Percentiles rank a stretch among this genome's conserved stretches.
Evolutionary conservation across 2,329 filamentous ascomycete genomes (phyloP).

Genomic region (Pseudogymnoascus destructans): DNA sequence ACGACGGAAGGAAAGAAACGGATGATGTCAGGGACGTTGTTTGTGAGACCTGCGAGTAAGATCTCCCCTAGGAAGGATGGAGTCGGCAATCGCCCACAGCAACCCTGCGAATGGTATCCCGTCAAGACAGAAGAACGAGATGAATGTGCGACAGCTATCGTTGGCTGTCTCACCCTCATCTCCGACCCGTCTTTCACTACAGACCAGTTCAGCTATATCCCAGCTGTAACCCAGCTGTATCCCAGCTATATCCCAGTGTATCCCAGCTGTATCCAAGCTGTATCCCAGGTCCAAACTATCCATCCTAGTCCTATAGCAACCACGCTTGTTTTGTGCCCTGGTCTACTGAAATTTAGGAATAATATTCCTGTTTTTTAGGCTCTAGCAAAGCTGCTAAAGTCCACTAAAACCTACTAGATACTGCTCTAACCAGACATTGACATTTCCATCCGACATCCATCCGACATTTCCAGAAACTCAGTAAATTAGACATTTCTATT

Average conservation of each 20-base stretch:
- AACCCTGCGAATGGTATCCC: not conserved
- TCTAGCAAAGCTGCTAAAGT: not conserved
- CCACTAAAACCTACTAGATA: not conserved
- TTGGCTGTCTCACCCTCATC: not conserved
- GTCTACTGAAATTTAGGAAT: not conserved
- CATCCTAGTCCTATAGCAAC: not conserved
- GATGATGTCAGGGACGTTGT: not conserved
- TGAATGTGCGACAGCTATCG: not conserved
- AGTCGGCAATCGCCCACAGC: conserved; percentile 1
- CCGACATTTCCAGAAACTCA: too few relatives aligned
- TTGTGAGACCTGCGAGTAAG: not conserved
- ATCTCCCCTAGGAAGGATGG: not conserved
- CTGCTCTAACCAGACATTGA: not conserved
- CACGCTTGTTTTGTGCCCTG: not conserved
- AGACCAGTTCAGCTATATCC: not conserved
- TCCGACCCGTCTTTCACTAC: not conserved
- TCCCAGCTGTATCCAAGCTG: not conserved
- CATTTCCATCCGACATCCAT: not conserved
- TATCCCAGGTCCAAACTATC: not conserved
- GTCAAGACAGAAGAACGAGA: not conserved
- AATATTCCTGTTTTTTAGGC: not conserved
- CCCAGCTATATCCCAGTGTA: not conserved
- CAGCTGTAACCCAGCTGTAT: not conserved
- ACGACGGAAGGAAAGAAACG: not conserved
- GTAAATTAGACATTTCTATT: not conserved